phyloP scores from a whole-genome alignment of 192 early-diverging fungal genomes.

The Backusella australiensis region DNA sequence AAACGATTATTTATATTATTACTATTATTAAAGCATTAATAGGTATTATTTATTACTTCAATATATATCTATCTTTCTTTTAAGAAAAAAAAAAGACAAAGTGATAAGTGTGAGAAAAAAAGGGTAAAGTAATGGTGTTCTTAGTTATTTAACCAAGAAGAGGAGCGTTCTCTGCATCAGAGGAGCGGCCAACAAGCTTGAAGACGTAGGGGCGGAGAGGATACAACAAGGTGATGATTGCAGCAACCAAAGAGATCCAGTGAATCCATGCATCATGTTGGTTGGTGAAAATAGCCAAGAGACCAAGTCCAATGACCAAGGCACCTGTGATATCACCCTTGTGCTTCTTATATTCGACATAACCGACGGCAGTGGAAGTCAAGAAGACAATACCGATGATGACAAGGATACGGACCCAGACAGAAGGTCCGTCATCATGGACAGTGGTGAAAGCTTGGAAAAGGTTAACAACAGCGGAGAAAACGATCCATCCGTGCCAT shows the following conservation, averaged over 20 bases:
- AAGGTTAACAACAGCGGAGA: conserved; percentile 55
- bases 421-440: conserved; percentile 35
- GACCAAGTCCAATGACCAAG: conserved; percentile 57
- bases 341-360: conserved; percentile 56
- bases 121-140: neutral
- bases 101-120: conserved; percentile 5
- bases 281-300: conserved; percentile 48
- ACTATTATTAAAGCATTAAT: neutral
- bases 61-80: neutral
- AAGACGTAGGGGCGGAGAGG: conserved; percentile 41
- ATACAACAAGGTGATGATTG: conserved; percentile 41
- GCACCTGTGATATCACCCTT: conserved; percentile 64
- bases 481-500: conserved; percentile 65
- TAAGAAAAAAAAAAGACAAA: neutral
- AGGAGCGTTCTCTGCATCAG: conserved; percentile 43
- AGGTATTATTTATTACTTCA: conserved; percentile 9
- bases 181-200: conserved; percentile 27
- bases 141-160: conserved; percentile 46
- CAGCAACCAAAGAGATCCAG: conserved; percentile 48
- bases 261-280: conserved; percentile 44
- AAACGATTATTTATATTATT: neutral
- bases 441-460: conserved; percentile 57
- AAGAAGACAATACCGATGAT: conserved; percentile 53
- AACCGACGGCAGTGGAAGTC: conserved; percentile 53
- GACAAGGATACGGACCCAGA: conserved; percentile 45